Conservation (phyloP, 257 asterid genomes). For the Solanum etuberosum region DNA sequence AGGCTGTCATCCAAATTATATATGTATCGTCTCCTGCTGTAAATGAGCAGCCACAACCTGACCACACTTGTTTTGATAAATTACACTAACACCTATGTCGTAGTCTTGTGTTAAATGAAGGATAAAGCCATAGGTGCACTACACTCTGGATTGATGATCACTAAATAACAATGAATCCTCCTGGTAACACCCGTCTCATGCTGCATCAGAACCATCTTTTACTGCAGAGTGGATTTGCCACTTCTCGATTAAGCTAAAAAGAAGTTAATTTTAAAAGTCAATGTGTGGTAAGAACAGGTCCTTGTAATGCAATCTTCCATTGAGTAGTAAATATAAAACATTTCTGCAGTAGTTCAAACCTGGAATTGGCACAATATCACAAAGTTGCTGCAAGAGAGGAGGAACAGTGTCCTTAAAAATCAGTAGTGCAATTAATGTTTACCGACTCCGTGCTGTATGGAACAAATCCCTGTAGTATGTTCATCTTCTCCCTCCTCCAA, state of each 20-base stretch:
- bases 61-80: neutral
- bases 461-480: neutral
- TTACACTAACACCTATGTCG: neutral
- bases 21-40: neutral
- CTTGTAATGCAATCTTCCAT: neutral
- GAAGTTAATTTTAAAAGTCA: neutral
- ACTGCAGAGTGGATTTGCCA: neutral
- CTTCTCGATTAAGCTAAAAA: neutral
- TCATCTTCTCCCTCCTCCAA: neutral
- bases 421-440: neutral
- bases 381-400: neutral
- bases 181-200: neutral
- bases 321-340: neutral
- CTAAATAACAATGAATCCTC: neutral
- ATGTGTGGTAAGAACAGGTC: neutral
- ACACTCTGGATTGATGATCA: neutral
- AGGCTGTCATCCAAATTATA: neutral
- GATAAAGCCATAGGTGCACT: neutral
- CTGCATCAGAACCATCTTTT: neutral
- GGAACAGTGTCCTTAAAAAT: neutral
- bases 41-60: neutral
- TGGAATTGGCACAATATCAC: neutral
- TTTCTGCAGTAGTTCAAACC: neutral
- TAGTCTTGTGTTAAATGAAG: neutral
- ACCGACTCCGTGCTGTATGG: neutral